Percentiles rank a stretch among this genome's conserved stretches.
Evolutionary conservation across 768 basidiomycete genomes (phyloP).

Genomic region (Phaeotremella skinneri): DNA sequence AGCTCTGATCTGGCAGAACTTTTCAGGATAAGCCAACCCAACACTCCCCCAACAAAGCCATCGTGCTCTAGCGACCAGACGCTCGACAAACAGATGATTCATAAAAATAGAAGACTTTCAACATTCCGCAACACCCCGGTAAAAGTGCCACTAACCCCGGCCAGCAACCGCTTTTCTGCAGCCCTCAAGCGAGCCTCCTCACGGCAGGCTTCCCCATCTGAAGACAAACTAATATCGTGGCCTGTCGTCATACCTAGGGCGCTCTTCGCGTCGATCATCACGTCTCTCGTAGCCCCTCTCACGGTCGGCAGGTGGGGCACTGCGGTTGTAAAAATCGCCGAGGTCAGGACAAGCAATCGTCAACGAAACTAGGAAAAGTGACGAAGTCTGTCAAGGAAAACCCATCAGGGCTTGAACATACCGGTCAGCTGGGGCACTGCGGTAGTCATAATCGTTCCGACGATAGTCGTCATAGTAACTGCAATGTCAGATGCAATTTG

Average conservation of each 20-base stretch:
- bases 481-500: background rate
- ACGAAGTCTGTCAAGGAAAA: background rate
- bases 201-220: background rate
- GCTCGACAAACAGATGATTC: too few species aligned
- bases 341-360: background rate
- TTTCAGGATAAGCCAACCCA: too few species aligned
- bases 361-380: background rate
- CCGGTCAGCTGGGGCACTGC: constrained; percentile 20
- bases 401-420: background rate
- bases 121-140: too few species aligned
- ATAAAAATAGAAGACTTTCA: too few species aligned
- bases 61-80: too few species aligned
- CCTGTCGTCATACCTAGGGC: constrained; percentile 35
- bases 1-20: too few species aligned
- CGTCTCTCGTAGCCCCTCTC: constrained; percentile 17
- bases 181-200: too few species aligned
- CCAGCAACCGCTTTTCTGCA: too few species aligned
- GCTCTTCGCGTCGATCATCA: constrained; percentile 25
- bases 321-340: constrained; percentile 4
- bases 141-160: too few species aligned
- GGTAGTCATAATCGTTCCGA: constrained; percentile 15
- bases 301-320: constrained; percentile 22
- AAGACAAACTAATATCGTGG: constrained; percentile 27
- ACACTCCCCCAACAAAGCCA: too few species aligned
- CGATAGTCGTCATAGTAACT: background rate